Percentiles rank a stretch among this genome's conserved stretches.
Evolutionary conservation across 768 basidiomycete species (phyloP).

Genomic region (Suillus decipiens): DNA sequence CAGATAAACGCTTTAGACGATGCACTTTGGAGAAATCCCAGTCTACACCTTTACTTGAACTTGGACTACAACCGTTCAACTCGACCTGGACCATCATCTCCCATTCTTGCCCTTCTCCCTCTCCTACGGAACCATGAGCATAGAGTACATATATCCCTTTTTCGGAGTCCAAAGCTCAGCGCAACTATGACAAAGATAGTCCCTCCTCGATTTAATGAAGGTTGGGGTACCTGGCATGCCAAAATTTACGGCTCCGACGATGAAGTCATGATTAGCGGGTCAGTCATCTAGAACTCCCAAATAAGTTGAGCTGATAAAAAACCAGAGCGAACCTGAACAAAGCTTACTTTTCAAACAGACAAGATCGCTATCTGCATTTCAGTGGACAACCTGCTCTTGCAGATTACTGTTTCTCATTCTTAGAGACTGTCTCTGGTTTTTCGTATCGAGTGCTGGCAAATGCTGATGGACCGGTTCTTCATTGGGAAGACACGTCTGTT

Average conservation of each 20-base stretch:
- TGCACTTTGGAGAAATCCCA: conserved; percentile 58
- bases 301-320: not conserved
- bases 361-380: conserved; percentile 92
- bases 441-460: conserved; percentile 58
- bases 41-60: conserved; percentile 68
- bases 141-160: conserved; percentile 77
- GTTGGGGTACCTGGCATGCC: conserved; percentile 98
- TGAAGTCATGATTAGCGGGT: conserved; percentile 93
- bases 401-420: conserved; percentile 82
- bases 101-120: conserved; percentile 67
- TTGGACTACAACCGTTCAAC: conserved; percentile 83
- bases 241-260: conserved; percentile 96
- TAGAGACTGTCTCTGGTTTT: conserved; percentile 65
- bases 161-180: conserved; percentile 82
- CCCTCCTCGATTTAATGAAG: conserved; percentile 94
- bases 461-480: conserved; percentile 49
- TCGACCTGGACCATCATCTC: conserved; percentile 71
- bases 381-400: conserved; percentile 59
- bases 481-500: conserved; percentile 65
- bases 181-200: conserved; percentile 75
- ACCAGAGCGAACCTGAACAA: conserved; percentile 87
- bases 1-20: conserved; percentile 71
- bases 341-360: conserved; percentile 93
- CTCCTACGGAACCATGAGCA: conserved; percentile 71
- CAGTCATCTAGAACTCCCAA: conserved; percentile 34